Percentiles rank a stretch among this genome's conserved stretches.
Evolutionary conservation across 163 green algal genomes (phyloP).

Genomic region (Scenedesmus sp.): DNA sequence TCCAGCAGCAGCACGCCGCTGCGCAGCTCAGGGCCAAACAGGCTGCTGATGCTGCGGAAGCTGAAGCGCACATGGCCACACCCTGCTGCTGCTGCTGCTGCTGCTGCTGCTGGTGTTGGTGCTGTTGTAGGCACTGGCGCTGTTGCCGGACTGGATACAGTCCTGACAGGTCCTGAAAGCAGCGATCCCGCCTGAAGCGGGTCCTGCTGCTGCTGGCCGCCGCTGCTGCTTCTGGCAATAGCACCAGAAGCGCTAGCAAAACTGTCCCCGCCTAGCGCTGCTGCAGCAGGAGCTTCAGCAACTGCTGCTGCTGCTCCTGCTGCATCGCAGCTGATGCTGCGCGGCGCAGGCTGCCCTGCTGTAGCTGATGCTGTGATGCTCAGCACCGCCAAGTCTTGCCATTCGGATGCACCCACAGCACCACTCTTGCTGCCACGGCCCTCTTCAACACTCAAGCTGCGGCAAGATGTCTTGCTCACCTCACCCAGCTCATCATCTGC

Average conservation of each 20-base stretch:
- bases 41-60: constrained; percentile 43
- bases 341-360: not conserved
- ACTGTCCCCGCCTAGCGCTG: not conserved
- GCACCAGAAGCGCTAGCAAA: not conserved
- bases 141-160: constrained; percentile 1
- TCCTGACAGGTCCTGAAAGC: not conserved
- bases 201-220: not conserved
- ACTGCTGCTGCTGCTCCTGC: not conserved
- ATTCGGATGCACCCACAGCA: not conserved
- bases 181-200: not conserved
- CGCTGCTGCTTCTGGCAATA: not conserved
- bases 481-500: not conserved
- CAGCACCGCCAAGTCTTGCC: not conserved
- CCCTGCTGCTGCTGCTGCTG: not conserved
- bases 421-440: not conserved
- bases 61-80: not conserved
- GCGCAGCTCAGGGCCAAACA: constrained; percentile 47
- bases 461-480: not conserved
- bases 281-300: not conserved
- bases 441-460: not conserved
- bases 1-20: constrained; percentile 64
- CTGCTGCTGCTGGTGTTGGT: not conserved
- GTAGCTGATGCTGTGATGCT: not conserved
- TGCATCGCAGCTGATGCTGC: not conserved
- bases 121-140: not conserved